A percentile compares a stretch with the other conserved stretches of the same genome.
phyloP scores from a whole-genome alignment of 2,329 filamentous ascomycete genomes.

The Cercospora citrullina region DNA sequence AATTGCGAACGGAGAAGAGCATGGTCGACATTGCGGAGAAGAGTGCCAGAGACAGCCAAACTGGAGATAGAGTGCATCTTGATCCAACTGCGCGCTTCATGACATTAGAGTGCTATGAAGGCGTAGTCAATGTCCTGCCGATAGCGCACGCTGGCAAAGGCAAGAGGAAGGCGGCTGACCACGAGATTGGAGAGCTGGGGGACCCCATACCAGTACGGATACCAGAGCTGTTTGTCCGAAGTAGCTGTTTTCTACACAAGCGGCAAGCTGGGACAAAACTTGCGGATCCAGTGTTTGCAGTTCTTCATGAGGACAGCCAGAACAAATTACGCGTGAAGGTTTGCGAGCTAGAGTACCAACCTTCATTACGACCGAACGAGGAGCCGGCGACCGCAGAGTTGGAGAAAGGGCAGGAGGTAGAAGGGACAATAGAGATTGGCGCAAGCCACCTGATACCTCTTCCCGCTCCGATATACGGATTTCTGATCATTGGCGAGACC shows the following conservation, averaged over 20 bases:
- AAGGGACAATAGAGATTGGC: slow-evolving; percentile 57
- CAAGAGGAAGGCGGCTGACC: slow-evolving; percentile 45
- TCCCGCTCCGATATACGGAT: slow-evolving; percentile 55
- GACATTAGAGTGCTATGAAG: slow-evolving; percentile 68
- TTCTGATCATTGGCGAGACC: slow-evolving; percentile 58
- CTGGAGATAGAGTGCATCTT: slow-evolving; percentile 77
- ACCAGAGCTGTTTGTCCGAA: slow-evolving; percentile 66
- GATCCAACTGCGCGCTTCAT: slow-evolving; percentile 74
- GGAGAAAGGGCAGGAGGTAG: slow-evolving; percentile 49
- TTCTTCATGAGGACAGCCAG: slow-evolving; percentile 65
- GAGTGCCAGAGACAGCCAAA: slow-evolving; percentile 71
- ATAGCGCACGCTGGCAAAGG: slow-evolving; percentile 57
- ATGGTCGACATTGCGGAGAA: slow-evolving; percentile 63
- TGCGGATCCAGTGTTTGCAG: slow-evolving; percentile 60
- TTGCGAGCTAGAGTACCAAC: slow-evolving; percentile 55
- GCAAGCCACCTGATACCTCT: slow-evolving; percentile 64
- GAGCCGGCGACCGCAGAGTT: slow-evolving; percentile 55
- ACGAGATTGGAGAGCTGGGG: slow-evolving; percentile 58
- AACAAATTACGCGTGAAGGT: slow-evolving; percentile 58
- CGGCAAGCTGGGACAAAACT: slow-evolving; percentile 42
- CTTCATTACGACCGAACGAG: slow-evolving; percentile 45
- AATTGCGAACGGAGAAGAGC: slow-evolving; percentile 58
- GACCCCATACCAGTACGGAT: slow-evolving; percentile 63
- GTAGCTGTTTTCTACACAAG: slow-evolving; percentile 65
- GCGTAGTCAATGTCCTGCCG: slow-evolving; percentile 64